These are phyloP conservation scores for Linnemannia elongata DNA, from an alignment of 192 early-diverging fungal species.

Conservation along the genomic window DNA sequence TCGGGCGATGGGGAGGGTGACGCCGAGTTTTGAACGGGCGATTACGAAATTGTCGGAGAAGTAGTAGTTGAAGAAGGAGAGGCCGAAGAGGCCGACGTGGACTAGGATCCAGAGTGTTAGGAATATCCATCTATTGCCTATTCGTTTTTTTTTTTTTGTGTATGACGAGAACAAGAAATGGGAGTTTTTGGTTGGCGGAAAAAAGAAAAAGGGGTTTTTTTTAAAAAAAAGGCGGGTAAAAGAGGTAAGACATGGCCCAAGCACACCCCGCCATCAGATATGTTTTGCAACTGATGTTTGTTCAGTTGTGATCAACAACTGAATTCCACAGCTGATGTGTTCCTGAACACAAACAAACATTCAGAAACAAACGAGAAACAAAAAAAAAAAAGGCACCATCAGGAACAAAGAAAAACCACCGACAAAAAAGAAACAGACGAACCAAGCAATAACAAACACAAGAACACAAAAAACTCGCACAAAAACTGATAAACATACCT, in stretches of 20 bases:
- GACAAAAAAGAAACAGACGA: too few species aligned
- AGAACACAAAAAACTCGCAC: conserved; percentile 2
- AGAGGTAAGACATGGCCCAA: too few species aligned
- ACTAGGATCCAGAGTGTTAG: conserved; percentile 67
- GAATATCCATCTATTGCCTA: conserved; percentile 57
- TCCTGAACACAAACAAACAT: too few species aligned
- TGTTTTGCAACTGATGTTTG: too few species aligned
- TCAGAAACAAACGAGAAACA: not conserved
- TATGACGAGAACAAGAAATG: too few species aligned
- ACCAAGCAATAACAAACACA: too few species aligned
- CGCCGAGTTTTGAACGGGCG: conserved; percentile 65
- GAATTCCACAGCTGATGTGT: too few species aligned
- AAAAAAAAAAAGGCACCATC: not conserved
- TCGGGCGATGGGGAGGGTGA: conserved; percentile 67
- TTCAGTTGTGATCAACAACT: too few species aligned
- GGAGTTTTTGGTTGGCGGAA: too few species aligned
- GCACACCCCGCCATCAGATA: too few species aligned
- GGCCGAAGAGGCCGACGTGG: conserved; percentile 67
- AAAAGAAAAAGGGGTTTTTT: too few species aligned
- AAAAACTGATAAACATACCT: conserved; percentile 33
- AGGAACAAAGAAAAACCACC: not conserved
- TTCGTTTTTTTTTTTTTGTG: not conserved
- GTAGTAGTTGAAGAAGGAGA: conserved; percentile 73
- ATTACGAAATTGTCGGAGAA: conserved; percentile 68
- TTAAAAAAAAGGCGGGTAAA: too few species aligned